phyloP scores from a whole-genome alignment of 768 basidiomycete genomes.

The Coprinopsis cinerea region DNA sequence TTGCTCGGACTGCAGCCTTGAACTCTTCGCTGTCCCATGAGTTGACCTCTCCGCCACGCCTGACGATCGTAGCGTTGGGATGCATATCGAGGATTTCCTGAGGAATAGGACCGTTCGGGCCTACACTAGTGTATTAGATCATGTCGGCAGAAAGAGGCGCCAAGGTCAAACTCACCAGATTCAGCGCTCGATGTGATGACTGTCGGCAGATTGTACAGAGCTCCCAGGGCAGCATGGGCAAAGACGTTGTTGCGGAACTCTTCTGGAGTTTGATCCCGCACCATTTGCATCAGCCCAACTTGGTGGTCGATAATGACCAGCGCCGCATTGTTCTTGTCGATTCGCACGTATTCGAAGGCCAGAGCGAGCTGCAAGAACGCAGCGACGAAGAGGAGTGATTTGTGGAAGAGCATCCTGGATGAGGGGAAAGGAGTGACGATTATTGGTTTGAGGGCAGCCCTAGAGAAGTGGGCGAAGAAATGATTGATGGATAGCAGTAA shows the following conservation, averaged over 20 bases:
- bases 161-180: constrained; percentile 24
- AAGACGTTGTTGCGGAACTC: constrained; percentile 39
- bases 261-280: constrained; percentile 33
- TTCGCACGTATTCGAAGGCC: constrained; percentile 19
- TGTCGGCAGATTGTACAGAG: constrained; percentile 40
- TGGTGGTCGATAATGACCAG: constrained; percentile 47
- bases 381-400: too few relatives aligned
- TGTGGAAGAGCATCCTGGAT: too few relatives aligned
- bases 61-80: constrained; percentile 38
- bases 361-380: too few relatives aligned
- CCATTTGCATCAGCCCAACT: constrained; percentile 41
- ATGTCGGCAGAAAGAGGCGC: not conserved
- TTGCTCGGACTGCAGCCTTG: constrained; percentile 38
- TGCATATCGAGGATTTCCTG: constrained; percentile 40
- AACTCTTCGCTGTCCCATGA: constrained; percentile 49
- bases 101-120: constrained; percentile 44
- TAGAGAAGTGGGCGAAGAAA: too few relatives aligned
- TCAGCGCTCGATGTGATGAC: constrained; percentile 41
- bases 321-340: constrained; percentile 39
- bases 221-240: constrained; percentile 40
- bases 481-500: too few relatives aligned
- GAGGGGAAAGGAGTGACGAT: too few relatives aligned
- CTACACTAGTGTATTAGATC: constrained; percentile 17
- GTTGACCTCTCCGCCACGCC: constrained; percentile 43
- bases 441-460: too few relatives aligned